phyloP scores from a whole-genome alignment of 1,284 basidiomycete species.

The Mycena sp. region DNA sequence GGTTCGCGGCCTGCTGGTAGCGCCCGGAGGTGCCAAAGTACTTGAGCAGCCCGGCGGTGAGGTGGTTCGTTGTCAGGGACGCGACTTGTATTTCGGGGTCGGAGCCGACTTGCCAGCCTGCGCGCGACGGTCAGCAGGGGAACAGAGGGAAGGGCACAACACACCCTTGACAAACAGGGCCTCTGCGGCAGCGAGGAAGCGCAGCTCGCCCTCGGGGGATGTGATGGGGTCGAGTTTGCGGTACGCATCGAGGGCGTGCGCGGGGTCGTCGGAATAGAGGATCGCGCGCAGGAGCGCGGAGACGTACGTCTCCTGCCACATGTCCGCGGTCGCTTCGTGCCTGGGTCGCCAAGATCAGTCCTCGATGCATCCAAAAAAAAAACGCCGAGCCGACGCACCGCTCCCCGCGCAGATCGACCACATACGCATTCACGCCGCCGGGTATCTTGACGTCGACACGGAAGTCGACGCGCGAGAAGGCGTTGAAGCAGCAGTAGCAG shows the following conservation, averaged over 20 bases:
- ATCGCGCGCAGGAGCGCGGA: conserved; percentile 93
- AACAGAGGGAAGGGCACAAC: conserved; percentile 20
- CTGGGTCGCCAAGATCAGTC: conserved; percentile 51
- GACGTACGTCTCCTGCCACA: conserved; percentile 98
- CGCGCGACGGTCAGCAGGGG: background rate
- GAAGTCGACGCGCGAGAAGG: conserved; percentile 96
- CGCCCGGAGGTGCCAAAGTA: conserved; percentile 96
- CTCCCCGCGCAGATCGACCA: conserved; percentile 94
- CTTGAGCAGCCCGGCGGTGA: conserved; percentile 95
- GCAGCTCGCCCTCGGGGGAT: conserved; percentile 86
- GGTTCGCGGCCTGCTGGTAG: conserved; percentile 89
- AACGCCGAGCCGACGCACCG: conserved; percentile 66
- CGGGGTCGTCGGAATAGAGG: conserved; percentile 95
- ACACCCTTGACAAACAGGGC: conserved; percentile 89
- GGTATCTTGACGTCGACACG: conserved; percentile 99
- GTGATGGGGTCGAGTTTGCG: conserved; percentile 97
- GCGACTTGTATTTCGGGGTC: conserved; percentile 99
- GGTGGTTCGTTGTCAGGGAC: conserved; percentile 96
- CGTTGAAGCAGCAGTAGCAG: conserved; percentile 98
- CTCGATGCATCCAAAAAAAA: background rate
- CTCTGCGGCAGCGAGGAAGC: conserved; percentile 93
- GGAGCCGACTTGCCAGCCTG: conserved; percentile 98
- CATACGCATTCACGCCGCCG: conserved; percentile 95
- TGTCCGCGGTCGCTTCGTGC: conserved; percentile 90
- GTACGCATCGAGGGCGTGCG: conserved; percentile 92